phyloP scores from a whole-genome alignment of 805 yeast species.

The Suhomyces vadensis region DNA sequence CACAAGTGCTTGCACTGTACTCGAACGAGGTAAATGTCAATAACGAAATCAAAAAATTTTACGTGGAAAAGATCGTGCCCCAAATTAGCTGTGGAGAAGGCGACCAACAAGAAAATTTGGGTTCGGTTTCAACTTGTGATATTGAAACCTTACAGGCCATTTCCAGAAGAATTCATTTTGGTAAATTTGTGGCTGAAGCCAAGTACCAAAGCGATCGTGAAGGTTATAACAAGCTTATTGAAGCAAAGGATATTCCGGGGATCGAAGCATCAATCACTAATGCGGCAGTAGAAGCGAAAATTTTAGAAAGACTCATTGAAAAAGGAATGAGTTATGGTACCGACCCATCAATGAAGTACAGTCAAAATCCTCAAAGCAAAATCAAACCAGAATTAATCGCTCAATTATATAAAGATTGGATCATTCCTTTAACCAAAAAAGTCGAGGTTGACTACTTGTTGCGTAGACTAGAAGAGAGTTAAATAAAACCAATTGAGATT shows the following conservation, averaged over 20 bases:
- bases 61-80: constrained; percentile 76
- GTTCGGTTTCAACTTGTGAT: constrained; percentile 83
- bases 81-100: constrained; percentile 62
- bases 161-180: constrained; percentile 92
- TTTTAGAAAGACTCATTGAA: constrained; percentile 70
- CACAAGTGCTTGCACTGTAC: constrained; percentile 73
- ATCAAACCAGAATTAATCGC: constrained; percentile 83
- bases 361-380: constrained; percentile 68
- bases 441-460: constrained; percentile 92
- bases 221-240: constrained; percentile 62
- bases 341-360: constrained; percentile 76
- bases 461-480: constrained; percentile 67
- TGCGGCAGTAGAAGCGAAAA: constrained; percentile 79
- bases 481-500: constrained; percentile 10
- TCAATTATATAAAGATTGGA: constrained; percentile 77
- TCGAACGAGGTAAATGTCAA: constrained; percentile 77
- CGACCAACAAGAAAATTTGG: constrained; percentile 83
- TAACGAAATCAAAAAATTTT: constrained; percentile 61
- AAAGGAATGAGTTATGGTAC: constrained; percentile 88
- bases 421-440: constrained; percentile 91
- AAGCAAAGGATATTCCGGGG: constrained; percentile 63
- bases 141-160: constrained; percentile 85
- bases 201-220: constrained; percentile 74
- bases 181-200: constrained; percentile 96
- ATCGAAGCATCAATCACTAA: constrained; percentile 84